Percentiles rank a stretch among this genome's conserved stretches.
Conservation (phyloP, 306 rosid species). For the Potentilla sterilis region DNA sequence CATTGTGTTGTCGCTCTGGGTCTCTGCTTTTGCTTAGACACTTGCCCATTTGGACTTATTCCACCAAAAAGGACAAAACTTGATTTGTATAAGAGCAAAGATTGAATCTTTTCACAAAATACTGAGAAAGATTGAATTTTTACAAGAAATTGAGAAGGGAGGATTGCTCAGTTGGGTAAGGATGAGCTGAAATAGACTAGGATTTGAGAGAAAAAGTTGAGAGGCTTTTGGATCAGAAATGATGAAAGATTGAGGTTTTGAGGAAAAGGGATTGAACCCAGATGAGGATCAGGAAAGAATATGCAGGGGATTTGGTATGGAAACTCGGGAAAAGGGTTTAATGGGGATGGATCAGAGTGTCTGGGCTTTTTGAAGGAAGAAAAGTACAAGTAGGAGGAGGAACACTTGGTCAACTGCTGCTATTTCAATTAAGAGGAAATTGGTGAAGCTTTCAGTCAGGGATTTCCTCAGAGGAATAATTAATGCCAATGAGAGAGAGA, state of each 20-base stretch:
- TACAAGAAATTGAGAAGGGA: neutral
- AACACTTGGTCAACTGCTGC: conserved; percentile 39
- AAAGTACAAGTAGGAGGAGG: conserved; percentile 5
- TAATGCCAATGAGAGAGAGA: neutral
- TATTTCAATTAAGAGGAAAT: conserved; percentile 3
- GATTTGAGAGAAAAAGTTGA: conserved; percentile 1
- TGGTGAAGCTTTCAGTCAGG: neutral
- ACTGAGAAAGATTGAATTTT: conserved; percentile 18
- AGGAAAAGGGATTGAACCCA: conserved; percentile 7
- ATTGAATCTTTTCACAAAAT: conserved; percentile 22
- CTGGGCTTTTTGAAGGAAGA: neutral
- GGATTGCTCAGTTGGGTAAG: neutral
- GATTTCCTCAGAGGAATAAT: neutral
- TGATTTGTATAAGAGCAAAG: neutral
- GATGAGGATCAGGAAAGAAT: conserved; percentile 16
- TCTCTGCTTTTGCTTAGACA: conserved; percentile 53
- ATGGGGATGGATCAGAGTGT: conserved; percentile 17
- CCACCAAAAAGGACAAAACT: neutral
- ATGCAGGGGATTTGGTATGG: conserved; percentile 1
- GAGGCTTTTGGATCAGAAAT: conserved; percentile 27
- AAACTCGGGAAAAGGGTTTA: conserved; percentile 27
- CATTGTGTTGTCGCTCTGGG: conserved; percentile 34
- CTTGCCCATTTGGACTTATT: conserved; percentile 48
- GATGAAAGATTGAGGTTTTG: neutral
- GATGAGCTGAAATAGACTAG: neutral